phyloP scores from a whole-genome alignment of 1,284 basidiomycete genomes.

The Melampsora larici-populina region DNA sequence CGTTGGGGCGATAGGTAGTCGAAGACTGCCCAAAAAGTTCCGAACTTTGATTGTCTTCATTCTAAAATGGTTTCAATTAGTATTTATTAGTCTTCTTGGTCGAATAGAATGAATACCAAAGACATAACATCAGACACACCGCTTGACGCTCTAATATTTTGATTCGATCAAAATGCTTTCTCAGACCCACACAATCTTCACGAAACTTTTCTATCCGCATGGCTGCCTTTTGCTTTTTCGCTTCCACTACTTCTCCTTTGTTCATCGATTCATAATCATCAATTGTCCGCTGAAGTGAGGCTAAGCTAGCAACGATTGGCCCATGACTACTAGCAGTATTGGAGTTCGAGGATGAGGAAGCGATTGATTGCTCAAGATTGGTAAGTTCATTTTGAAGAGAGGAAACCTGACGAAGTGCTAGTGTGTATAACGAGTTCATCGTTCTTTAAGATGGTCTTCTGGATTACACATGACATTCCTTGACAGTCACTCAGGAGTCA shows the following conservation, averaged over 20 bases:
- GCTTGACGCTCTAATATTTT: conserved; percentile 54
- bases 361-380: conserved; percentile 46
- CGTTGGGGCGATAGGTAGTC: conserved; percentile 57
- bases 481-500: not conserved
- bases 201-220: conserved; percentile 57
- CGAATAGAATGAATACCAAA: not conserved
- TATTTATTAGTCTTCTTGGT: conserved; percentile 6
- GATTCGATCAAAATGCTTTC: conserved; percentile 56
- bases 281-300: conserved; percentile 84
- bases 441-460: conserved; percentile 6
- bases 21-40: conserved; percentile 28
- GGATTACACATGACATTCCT: not conserved
- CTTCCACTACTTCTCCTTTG: conserved; percentile 84
- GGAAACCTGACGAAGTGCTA: conserved; percentile 83
- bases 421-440: conserved; percentile 72
- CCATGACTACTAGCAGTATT: conserved; percentile 56
- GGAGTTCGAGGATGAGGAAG: conserved; percentile 22
- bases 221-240: conserved; percentile 88
- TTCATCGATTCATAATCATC: conserved; percentile 96
- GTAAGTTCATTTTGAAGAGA: conserved; percentile 77
- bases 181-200: conserved; percentile 56
- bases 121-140: conserved; percentile 47
- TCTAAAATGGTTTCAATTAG: not conserved
- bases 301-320: conserved; percentile 87
- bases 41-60: conserved; percentile 34